Evolutionary conservation across 192 early-diverging fungal genomes (phyloP), one percentile per base, ranked within the genome.

Genomic region (Dissophora globulifera): DNA sequence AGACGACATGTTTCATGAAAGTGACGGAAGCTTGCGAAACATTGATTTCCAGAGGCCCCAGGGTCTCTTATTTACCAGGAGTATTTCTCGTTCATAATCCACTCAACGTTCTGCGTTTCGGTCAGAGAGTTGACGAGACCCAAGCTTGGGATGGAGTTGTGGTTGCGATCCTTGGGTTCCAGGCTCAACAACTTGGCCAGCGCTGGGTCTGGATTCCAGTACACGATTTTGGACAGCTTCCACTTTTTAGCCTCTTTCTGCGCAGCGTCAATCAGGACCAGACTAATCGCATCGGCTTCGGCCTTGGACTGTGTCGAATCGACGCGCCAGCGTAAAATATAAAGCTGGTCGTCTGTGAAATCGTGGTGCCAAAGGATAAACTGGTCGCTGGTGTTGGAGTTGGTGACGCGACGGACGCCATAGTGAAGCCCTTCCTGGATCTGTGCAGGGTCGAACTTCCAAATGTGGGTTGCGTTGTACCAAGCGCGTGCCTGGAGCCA

Each of bases 311-410:
- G 16, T 15, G 55, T 48, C 15, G 46, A 41, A 10, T 64, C 61
- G 3, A 74, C 42, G 31, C 69, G 69, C 69, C 69, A 74, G 40
- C 69, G 60, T 19, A 74, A 54, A 26, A 74, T 74, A 23, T 56
- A 64, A 26, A 74, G 43, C 23, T 74, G 55, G 46, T 74, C 69
- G n/a, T 62, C 69, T 32, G 60, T 63, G 11, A 74, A 74, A 27
- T 74, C 69, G 33, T 74, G 69, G 27, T 74, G 60, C 69, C 69
- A 74, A 27, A 74, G 35, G 29, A 64, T 62, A 38, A 74, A 74
- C 27, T 59, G 53, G 33, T 64, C 62, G 3, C 50, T 20, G 8
- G 43, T 40, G 7, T 6, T 43, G 25, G 42, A 58, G n/a, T n/a
- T n/a, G n/a, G n/a, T n/a, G n/a, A n/a, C n/a, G n/a, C n/a, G 54